phyloP scores from a whole-genome alignment of 2,329 filamentous ascomycete species.

The Ceratocystis lukuohia region DNA sequence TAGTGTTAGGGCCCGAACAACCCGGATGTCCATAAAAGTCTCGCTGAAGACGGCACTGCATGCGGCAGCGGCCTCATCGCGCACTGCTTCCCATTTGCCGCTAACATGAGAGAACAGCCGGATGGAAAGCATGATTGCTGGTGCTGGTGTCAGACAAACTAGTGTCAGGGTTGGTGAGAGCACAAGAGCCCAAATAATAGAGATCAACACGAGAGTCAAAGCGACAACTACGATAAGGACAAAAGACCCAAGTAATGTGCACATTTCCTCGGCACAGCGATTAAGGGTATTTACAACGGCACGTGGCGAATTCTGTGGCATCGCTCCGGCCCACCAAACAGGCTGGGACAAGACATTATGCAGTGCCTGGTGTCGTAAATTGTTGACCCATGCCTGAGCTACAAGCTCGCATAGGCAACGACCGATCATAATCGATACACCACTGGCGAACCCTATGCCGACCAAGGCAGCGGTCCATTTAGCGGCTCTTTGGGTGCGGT shows the following conservation, averaged over 20 bases:
- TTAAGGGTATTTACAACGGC: slow-evolving; percentile 57
- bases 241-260: slow-evolving; percentile 68
- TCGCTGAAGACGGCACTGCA: slow-evolving; percentile 47
- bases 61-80: slow-evolving; percentile 44
- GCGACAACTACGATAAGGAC: slow-evolving; percentile 56
- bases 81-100: slow-evolving; percentile 56
- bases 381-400: slow-evolving; percentile 65
- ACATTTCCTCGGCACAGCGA: slow-evolving; percentile 74
- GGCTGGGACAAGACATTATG: slow-evolving; percentile 61
- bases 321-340: slow-evolving; percentile 61
- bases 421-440: slow-evolving; percentile 47
- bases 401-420: slow-evolving; percentile 59
- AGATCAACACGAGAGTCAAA: slow-evolving; percentile 51
- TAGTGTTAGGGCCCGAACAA: slow-evolving; percentile 61
- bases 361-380: slow-evolving; percentile 54
- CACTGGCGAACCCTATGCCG: slow-evolving; percentile 53
- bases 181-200: slow-evolving; percentile 58
- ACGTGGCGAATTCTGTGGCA: not conserved
- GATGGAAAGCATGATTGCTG: slow-evolving; percentile 53
- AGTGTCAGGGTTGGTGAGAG: slow-evolving; percentile 72
- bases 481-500: slow-evolving; percentile 36
- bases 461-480: slow-evolving; percentile 60
- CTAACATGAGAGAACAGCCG: slow-evolving; percentile 52
- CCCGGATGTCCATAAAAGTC: slow-evolving; percentile 63
- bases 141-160: slow-evolving; percentile 55